phyloP scores from a whole-genome alignment of 2,329 filamentous ascomycete species.

The Aspergillus fijiensis region DNA sequence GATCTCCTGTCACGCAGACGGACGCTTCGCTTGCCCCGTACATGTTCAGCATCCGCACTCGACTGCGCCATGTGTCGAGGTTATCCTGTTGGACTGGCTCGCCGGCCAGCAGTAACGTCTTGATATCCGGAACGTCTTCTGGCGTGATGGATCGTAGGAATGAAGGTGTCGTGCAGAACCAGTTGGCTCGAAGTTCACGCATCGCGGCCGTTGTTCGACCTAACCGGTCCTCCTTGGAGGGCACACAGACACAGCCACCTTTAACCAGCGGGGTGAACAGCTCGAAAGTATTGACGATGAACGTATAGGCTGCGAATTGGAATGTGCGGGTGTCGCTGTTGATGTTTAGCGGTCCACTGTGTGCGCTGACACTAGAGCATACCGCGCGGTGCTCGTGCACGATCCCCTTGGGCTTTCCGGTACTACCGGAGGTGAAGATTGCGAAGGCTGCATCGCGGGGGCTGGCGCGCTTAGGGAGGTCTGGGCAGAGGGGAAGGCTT shows the following conservation, averaged over 20 bases:
- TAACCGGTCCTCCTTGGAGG: slow-evolving; percentile 44
- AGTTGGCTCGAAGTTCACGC: slow-evolving; percentile 8
- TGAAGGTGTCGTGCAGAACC: not conserved
- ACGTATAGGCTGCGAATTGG: slow-evolving; percentile 51
- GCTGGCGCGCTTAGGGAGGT: slow-evolving; percentile 5
- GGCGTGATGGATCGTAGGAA: not conserved
- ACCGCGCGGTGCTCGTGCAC: not conserved
- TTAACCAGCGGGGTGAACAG: slow-evolving; percentile 50
- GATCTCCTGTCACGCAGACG: slow-evolving; percentile 10
- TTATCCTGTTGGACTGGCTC: not conserved
- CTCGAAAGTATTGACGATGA: slow-evolving; percentile 50
- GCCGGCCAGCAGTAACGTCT: not conserved
- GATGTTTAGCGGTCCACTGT: not conserved
- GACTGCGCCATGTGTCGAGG: slow-evolving; percentile 4
- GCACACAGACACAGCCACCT: slow-evolving; percentile 57
- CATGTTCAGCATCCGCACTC: slow-evolving; percentile 9
- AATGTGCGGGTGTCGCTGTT: slow-evolving; percentile 51
- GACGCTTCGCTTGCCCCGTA: slow-evolving; percentile 11
- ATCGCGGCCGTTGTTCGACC: slow-evolving; percentile 49
- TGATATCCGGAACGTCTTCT: not conserved
- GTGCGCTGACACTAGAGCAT: not conserved
- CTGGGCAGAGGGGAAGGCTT: not conserved
- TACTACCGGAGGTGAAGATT: not conserved
- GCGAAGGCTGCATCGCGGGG: slow-evolving; percentile 29
- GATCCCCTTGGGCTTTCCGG: slow-evolving; percentile 1